Evolutionary conservation across 2,329 filamentous ascomycete species (phyloP).

Genomic region (Fusarium secorum): DNA sequence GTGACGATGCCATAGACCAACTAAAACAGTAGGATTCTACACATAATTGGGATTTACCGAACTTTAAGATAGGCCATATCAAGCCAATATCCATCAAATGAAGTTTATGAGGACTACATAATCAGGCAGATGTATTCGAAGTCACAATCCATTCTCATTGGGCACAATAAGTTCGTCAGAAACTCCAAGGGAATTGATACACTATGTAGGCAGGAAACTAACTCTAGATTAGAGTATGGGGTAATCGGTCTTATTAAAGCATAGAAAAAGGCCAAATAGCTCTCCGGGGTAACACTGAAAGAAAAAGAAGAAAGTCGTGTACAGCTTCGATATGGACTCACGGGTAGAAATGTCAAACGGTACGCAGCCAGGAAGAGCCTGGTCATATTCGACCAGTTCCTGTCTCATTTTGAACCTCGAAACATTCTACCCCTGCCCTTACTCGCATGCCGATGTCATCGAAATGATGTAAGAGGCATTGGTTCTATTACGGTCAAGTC

Average conservation of each 20-base stretch:
- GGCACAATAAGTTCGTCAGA: conserved; percentile 14
- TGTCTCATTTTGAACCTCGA: background rate
- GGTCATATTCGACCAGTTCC: background rate
- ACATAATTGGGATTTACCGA: background rate
- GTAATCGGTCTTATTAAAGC: conserved; percentile 51
- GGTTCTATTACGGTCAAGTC: conserved; percentile 24
- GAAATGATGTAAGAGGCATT: conserved; percentile 31
- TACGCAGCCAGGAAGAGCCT: conserved; percentile 17
- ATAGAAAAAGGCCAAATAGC: conserved; percentile 49
- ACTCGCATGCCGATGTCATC: conserved; percentile 36
- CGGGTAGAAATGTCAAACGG: background rate
- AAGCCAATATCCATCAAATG: background rate
- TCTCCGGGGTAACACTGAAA: conserved; percentile 49
- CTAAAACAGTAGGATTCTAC: background rate
- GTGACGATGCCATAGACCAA: background rate
- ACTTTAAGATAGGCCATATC: background rate
- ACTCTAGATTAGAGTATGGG: conserved; percentile 45
- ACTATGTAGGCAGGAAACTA: conserved; percentile 43
- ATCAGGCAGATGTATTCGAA: background rate
- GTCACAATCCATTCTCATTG: background rate
- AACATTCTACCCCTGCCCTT: conserved; percentile 25
- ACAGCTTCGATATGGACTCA: conserved; percentile 31
- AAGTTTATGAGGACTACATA: background rate
- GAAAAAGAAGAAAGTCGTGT: conserved; percentile 47
- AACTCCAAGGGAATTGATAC: conserved; percentile 38